These are phyloP conservation scores for Dujonia santamariae DNA, from an alignment of 1,139 yeast species.

Conservation along the genomic window DNA sequence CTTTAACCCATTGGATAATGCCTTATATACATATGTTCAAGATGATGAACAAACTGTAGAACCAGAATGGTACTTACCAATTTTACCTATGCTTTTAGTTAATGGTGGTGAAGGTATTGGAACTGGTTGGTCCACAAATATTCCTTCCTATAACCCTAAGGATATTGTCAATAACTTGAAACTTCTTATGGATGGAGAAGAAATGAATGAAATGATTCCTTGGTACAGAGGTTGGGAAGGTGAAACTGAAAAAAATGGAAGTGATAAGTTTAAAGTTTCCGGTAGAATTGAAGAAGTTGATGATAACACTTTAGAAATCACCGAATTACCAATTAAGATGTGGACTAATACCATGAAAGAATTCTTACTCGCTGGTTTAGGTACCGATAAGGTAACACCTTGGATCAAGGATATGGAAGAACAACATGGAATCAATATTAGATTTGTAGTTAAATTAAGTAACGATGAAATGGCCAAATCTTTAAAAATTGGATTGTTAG, in stretches of 20 bases:
- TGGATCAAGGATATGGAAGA: constrained; percentile 97
- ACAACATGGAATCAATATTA: constrained; percentile 80
- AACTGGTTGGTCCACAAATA: constrained; percentile 96
- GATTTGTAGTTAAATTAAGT: constrained; percentile 71
- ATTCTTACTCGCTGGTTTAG: constrained; percentile 72
- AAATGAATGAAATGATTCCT: constrained; percentile 72
- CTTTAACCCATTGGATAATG: constrained; percentile 79
- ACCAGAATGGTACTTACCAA: constrained; percentile 94
- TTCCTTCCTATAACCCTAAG: constrained; percentile 85
- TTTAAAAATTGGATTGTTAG: constrained; percentile 69
- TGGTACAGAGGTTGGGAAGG: constrained; percentile 99
- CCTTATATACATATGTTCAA: constrained; percentile 73
- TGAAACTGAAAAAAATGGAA: constrained; percentile 57
- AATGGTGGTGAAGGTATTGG: constrained; percentile 99
- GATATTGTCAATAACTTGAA: constrained; percentile 77
- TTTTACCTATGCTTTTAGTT: constrained; percentile 87
- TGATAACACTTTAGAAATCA: constrained; percentile 76
- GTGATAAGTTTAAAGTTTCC: constrained; percentile 67
- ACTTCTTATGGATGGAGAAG: constrained; percentile 71
- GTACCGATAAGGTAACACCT: constrained; percentile 64
- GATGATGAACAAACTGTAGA: constrained; percentile 95
- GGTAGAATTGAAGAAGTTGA: constrained; percentile 85
- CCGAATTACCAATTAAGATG: constrained; percentile 88
- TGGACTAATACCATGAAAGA: constrained; percentile 95
- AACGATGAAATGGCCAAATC: constrained; percentile 84